These are phyloP conservation scores for Cenchrus fungigraminus DNA, from an alignment of 176 grass and related monocot genomes.

Conservation along the genomic window DNA sequence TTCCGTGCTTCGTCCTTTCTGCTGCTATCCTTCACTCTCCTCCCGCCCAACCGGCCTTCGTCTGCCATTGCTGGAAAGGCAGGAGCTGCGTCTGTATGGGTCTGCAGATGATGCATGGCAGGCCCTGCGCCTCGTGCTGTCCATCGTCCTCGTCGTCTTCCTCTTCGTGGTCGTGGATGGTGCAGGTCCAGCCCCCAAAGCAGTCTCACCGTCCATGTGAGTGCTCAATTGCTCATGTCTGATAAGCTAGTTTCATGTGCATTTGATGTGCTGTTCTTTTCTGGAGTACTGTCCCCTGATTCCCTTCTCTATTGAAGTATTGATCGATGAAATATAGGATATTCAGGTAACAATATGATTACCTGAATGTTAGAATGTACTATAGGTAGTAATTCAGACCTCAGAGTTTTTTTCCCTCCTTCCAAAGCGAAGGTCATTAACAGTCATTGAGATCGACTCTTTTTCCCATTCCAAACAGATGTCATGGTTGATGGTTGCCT, in stretches of 20 bases:
- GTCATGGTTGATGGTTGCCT: background rate
- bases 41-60: background rate
- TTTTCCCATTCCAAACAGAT: background rate
- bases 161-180: slow-evolving; percentile 34
- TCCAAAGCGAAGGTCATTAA: background rate
- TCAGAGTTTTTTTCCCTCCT: background rate
- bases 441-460: background rate
- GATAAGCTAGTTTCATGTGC: background rate
- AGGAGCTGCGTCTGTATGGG: slow-evolving; percentile 26
- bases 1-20: background rate
- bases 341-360: background rate
- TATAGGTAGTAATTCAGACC: background rate
- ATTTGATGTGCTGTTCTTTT: background rate
- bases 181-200: slow-evolving; percentile 30
- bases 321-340: background rate
- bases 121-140: slow-evolving; percentile 40
- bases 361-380: background rate
- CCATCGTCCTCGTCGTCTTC: slow-evolving; percentile 14
- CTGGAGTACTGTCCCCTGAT: background rate
- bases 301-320: background rate
- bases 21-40: background rate
- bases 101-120: slow-evolving; percentile 39
- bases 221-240: background rate
- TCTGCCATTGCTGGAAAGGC: slow-evolving; percentile 2
- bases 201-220: slow-evolving; percentile 38